phyloP scores from a whole-genome alignment of 495 filamentous ascomycete genomes.

The Daldinia caldariorum region DNA sequence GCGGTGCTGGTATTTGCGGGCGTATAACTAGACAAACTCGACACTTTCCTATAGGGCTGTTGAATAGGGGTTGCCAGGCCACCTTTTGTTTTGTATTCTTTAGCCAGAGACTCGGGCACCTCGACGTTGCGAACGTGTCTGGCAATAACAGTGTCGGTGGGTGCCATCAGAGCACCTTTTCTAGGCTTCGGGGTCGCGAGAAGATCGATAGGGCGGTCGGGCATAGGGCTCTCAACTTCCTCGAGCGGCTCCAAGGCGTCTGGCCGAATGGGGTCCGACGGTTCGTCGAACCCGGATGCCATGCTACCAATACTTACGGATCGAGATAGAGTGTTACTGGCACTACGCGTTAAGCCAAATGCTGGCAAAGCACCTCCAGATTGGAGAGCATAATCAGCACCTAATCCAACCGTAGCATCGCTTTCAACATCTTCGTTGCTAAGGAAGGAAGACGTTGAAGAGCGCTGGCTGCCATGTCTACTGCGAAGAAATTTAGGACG shows the following conservation, averaged over 20 bases:
- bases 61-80: slow-evolving; percentile 63
- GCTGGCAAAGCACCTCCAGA: slow-evolving; percentile 79
- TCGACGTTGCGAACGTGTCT: slow-evolving; percentile 88
- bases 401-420: slow-evolving; percentile 71
- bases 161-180: slow-evolving; percentile 63
- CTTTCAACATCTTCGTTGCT: slow-evolving; percentile 70
- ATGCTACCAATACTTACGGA: slow-evolving; percentile 93
- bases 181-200: slow-evolving; percentile 61
- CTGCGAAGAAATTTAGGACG: slow-evolving; percentile 78
- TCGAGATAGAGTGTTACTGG: slow-evolving; percentile 71
- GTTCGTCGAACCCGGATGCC: slow-evolving; percentile 87
- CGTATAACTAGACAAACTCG: slow-evolving; percentile 49
- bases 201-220: slow-evolving; percentile 47
- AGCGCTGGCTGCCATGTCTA: slow-evolving; percentile 78
- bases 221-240: slow-evolving; percentile 54
- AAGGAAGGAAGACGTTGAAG: slow-evolving; percentile 78
- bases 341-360: slow-evolving; percentile 61
- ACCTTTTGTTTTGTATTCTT: slow-evolving; percentile 75
- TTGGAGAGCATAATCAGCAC: slow-evolving; percentile 87
- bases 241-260: slow-evolving; percentile 62
- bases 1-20: slow-evolving; percentile 52
- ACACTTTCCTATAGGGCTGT: slow-evolving; percentile 50
- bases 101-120: slow-evolving; percentile 86
- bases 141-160: slow-evolving; percentile 88
- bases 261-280: slow-evolving; percentile 66